Conservation (phyloP, 2,329 filamentous ascomycete species). For the Simplicillium sp. region DNA sequence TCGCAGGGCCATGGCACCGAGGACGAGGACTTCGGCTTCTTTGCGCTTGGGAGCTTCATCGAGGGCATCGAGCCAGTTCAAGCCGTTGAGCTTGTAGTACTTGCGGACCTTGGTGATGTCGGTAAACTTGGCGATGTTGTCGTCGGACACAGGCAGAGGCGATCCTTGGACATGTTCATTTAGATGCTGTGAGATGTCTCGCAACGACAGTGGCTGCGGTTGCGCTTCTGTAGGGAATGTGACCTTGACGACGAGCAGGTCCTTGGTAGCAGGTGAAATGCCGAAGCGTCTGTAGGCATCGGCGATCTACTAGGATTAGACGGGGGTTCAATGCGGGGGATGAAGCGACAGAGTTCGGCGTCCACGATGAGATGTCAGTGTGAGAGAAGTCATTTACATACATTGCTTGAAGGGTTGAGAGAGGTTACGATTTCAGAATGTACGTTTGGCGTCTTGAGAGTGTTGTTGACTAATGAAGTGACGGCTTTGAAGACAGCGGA, state of each 20-base stretch:
- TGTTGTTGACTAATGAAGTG: slow-evolving; percentile 49
- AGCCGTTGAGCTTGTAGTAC: slow-evolving; percentile 71
- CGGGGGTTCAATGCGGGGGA: not conserved
- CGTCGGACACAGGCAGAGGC: slow-evolving; percentile 50
- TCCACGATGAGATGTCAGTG: not conserved
- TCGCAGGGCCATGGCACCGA: slow-evolving; percentile 64
- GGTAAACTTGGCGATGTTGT: slow-evolving; percentile 44
- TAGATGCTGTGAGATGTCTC: slow-evolving; percentile 51
- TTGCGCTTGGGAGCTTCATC: slow-evolving; percentile 32
- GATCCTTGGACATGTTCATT: slow-evolving; percentile 51
- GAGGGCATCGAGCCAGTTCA: slow-evolving; percentile 38
- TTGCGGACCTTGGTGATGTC: slow-evolving; percentile 68
- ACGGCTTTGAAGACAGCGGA: slow-evolving; percentile 72
- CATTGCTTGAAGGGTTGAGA: slow-evolving; percentile 75
- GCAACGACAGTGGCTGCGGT: slow-evolving; percentile 31
- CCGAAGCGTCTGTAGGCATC: slow-evolving; percentile 88
- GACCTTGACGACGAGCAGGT: slow-evolving; percentile 77
- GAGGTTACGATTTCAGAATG: slow-evolving; percentile 83
- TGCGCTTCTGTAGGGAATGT: slow-evolving; percentile 37
- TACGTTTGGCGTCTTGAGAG: slow-evolving; percentile 71
- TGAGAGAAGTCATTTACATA: slow-evolving; percentile 21
- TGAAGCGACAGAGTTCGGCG: not conserved
- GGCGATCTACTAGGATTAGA: slow-evolving; percentile 53
- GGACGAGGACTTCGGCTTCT: slow-evolving; percentile 58
- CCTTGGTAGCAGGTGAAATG: slow-evolving; percentile 58